Evolutionary conservation across 2,329 filamentous ascomycete species (phyloP).

Genomic region (Chalaropsis thielavioides): DNA sequence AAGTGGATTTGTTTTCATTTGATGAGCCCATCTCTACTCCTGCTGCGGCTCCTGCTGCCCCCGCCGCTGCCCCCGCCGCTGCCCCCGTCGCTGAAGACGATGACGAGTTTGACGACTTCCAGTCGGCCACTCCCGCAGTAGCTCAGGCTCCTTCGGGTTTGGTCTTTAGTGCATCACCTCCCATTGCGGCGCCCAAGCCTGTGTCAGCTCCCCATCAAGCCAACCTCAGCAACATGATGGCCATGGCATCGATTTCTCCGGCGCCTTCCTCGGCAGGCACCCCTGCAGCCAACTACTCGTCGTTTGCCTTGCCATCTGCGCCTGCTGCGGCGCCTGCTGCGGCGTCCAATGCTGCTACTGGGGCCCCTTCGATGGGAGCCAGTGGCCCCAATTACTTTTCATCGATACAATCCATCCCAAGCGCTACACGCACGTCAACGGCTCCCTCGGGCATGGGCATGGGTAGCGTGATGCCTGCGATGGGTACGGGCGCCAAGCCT

Average conservation of each 20-base stretch:
- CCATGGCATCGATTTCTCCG: conserved; percentile 68
- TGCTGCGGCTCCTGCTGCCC: conserved; percentile 27
- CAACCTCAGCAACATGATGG: conserved; percentile 66
- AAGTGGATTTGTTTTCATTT: conserved; percentile 84
- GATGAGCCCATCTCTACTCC: conserved; percentile 50
- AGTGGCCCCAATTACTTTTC: conserved; percentile 89
- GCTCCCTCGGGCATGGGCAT: conserved; percentile 25
- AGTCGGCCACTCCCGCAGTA: conserved; percentile 56
- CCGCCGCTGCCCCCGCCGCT: conserved; percentile 17
- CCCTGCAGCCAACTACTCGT: conserved; percentile 48
- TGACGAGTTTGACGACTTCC: conserved; percentile 96
- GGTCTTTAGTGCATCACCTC: conserved; percentile 31
- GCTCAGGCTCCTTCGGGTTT: conserved; percentile 31
- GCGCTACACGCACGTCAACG: conserved; percentile 20
- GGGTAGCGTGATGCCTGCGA: conserved; percentile 35
- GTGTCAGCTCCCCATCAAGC: conserved; percentile 69
- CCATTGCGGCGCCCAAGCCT: conserved; percentile 56
- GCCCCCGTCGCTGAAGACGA: conserved; percentile 43
- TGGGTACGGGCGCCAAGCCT: conserved; percentile 32
- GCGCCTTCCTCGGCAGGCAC: conserved; percentile 42
- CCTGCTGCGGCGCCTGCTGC: conserved; percentile 22
- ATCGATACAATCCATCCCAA: conserved; percentile 42
- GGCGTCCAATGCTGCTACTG: conserved; percentile 20
- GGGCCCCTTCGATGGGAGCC: conserved; percentile 44
- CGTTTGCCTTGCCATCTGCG: conserved; percentile 37